These are phyloP conservation scores for Malus hybrid DNA, from an alignment of 331 rosid species.

Conservation along the genomic window DNA sequence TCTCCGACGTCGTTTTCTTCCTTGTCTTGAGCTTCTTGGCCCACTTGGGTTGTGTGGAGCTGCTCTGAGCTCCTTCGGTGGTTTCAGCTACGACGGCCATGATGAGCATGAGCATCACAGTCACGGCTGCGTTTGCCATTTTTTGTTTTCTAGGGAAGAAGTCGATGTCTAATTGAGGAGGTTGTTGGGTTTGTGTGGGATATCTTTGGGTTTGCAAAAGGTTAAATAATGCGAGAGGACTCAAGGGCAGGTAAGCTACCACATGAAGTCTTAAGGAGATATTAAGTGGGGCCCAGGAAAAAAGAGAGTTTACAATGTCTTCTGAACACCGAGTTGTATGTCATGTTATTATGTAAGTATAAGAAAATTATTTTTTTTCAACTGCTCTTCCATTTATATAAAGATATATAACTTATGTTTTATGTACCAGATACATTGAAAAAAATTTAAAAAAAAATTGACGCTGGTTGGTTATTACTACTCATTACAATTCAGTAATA, in stretches of 20 bases:
- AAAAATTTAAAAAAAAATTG: too few relatives aligned
- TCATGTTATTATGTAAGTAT: too few relatives aligned
- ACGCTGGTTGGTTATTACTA: too few relatives aligned
- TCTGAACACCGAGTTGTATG: too few relatives aligned
- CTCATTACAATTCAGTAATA: too few relatives aligned
- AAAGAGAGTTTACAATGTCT: too few relatives aligned
- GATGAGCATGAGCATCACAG: slow-evolving; percentile 1
- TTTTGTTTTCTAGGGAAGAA: not conserved
- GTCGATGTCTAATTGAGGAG: too few relatives aligned
- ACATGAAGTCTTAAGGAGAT: not conserved
- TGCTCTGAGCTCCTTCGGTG: not conserved
- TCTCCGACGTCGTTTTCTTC: slow-evolving; percentile 16
- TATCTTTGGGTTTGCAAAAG: not conserved
- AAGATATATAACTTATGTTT: too few relatives aligned
- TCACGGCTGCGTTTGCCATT: slow-evolving; percentile 24
- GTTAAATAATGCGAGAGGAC: not conserved
- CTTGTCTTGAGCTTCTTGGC: slow-evolving; percentile 3
- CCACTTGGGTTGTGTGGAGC: slow-evolving; percentile 20
- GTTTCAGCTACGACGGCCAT: not conserved
- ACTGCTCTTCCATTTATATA: too few relatives aligned
- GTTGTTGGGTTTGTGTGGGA: not conserved
- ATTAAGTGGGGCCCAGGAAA: not conserved
- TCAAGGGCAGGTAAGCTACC: slow-evolving; percentile 12
- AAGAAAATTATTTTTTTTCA: too few relatives aligned
- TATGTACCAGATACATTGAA: fast-evolving